phyloP scores from a whole-genome alignment of 148 eudicot species.

The Persicaria maculosa region DNA sequence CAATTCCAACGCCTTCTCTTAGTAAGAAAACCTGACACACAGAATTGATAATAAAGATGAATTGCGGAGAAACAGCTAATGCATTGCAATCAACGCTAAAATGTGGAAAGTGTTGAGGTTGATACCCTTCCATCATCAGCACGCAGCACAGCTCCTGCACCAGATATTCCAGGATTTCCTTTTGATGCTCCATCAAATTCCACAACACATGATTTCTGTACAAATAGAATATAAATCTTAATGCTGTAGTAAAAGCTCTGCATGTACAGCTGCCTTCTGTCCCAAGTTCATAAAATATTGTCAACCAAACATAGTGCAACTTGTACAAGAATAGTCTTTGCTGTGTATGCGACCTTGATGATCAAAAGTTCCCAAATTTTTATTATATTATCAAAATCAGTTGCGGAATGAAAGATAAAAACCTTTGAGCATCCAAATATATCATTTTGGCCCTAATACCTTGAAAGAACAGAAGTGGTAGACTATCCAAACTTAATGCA shows the following conservation, averaged over 20 bases:
- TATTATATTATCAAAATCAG: too few species aligned
- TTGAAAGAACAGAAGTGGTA: background rate
- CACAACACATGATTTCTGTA: conserved; percentile 51
- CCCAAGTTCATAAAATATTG: background rate
- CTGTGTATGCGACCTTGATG: background rate
- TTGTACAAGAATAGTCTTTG: background rate
- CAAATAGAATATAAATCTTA: background rate
- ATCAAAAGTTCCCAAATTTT: background rate
- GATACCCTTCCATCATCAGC: conserved; percentile 54
- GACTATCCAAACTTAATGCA: background rate
- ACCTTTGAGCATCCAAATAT: too few species aligned
- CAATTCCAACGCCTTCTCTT: conserved; percentile 83
- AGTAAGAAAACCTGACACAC: conserved; percentile 16
- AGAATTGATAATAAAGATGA: background rate
- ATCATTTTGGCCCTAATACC: background rate
- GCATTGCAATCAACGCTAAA: background rate
- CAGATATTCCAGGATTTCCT: conserved; percentile 89
- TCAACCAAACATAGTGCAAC: too few species aligned
- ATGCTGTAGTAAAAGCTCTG: background rate
- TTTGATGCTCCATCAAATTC: conserved; percentile 95
- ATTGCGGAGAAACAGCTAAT: background rate
- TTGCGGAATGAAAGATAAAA: background rate
- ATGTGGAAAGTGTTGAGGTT: background rate
- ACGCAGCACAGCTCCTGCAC: conserved; percentile 91
- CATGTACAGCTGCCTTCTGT: background rate